Evolutionary conservation across 495 filamentous ascomycete genomes (phyloP).

Genomic region (Tuber borchii): DNA sequence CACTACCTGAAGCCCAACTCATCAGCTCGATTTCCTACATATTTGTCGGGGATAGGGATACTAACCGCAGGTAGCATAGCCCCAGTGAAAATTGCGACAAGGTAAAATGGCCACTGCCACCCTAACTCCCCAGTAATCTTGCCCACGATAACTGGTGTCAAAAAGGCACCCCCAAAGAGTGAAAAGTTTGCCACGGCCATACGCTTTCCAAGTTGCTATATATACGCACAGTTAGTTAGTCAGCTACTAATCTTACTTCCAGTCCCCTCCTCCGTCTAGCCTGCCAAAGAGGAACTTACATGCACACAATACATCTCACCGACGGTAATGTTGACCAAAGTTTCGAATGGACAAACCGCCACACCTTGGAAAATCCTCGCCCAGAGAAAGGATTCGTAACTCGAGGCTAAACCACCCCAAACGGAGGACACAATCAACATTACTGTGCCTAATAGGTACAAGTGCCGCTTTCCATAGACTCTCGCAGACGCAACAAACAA

Average conservation of each 20-base stretch:
- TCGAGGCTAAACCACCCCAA: constrained; percentile 68
- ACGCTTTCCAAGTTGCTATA: constrained; percentile 68
- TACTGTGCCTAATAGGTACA: constrained; percentile 71
- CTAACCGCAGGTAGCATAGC: constrained; percentile 55
- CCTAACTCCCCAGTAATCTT: constrained; percentile 69
- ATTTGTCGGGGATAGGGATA: background rate
- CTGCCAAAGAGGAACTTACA: constrained; percentile 47
- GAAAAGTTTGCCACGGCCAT: constrained; percentile 89
- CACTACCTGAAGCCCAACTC: constrained; percentile 44
- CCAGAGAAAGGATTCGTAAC: constrained; percentile 65
- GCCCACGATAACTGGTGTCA: constrained; percentile 81
- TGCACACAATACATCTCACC: constrained; percentile 69
- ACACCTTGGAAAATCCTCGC: constrained; percentile 70
- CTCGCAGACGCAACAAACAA: constrained; percentile 81
- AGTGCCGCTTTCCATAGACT: constrained; percentile 85
- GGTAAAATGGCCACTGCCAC: constrained; percentile 75
- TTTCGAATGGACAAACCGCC: constrained; percentile 68
- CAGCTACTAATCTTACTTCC: background rate
- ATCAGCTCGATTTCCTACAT: background rate
- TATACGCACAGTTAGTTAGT: constrained; percentile 15
- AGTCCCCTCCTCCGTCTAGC: background rate
- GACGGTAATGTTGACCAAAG: constrained; percentile 67
- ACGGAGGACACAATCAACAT: constrained; percentile 63
- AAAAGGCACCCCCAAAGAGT: constrained; percentile 84
- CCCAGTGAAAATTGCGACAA: constrained; percentile 64